A percentile compares a stretch with the other conserved stretches of the same genome.
phyloP scores from a whole-genome alignment of 2,329 filamentous ascomycete genomes.

The Leptographium lundbergii region DNA sequence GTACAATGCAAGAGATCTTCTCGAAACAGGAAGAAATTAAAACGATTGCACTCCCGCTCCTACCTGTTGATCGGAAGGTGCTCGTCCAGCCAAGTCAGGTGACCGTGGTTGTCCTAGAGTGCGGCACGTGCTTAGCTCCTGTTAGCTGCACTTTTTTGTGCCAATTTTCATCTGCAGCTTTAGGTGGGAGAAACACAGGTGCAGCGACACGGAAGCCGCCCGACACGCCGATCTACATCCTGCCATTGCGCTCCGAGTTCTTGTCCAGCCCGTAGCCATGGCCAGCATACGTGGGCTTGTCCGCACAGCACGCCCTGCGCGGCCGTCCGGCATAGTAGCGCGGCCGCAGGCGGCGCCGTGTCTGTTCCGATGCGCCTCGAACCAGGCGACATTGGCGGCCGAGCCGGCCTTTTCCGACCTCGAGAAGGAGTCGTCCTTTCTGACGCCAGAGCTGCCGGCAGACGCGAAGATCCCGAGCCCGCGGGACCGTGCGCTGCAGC shows the following conservation, averaged over 20 bases:
- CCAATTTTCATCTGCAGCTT: background rate
- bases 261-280: slow-evolving; percentile 18
- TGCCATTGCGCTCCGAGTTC: background rate
- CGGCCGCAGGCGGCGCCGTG: slow-evolving; percentile 14
- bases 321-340: background rate
- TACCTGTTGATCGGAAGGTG: background rate
- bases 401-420: slow-evolving; percentile 30
- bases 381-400: slow-evolving; percentile 18
- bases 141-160: background rate
- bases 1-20: background rate
- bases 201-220: background rate
- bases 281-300: slow-evolving; percentile 27
- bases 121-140: background rate
- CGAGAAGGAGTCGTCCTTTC: slow-evolving; percentile 36
- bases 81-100: background rate
- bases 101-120: background rate
- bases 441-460: slow-evolving; percentile 26
- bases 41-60: no score
- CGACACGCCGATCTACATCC: background rate
- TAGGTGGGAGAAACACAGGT: background rate
- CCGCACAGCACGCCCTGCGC: slow-evolving; percentile 16
- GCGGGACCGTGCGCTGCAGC: slow-evolving; percentile 21
- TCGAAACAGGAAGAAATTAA: no score
- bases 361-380: slow-evolving; percentile 33
- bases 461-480: slow-evolving; percentile 27